phyloP scores from a whole-genome alignment of 2,329 filamentous ascomycete species.

The Aspergillus quadrilineatus region DNA sequence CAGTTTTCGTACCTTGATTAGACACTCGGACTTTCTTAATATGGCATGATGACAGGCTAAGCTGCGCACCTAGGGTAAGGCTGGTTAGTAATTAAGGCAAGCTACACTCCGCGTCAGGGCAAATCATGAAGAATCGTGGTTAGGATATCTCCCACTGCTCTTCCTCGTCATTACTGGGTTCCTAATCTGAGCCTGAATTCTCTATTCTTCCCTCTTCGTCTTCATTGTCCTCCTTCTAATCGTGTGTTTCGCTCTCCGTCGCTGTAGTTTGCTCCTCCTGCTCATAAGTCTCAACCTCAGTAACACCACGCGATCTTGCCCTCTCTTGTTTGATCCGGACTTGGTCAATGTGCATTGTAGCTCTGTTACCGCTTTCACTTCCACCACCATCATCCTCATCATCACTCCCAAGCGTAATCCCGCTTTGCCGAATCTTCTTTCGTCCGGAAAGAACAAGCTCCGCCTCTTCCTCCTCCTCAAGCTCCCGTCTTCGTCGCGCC shows the following conservation, averaged over 20 bases:
- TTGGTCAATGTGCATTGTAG: constrained; percentile 2
- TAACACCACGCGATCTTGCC: constrained; percentile 11
- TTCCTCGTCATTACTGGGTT: neutral
- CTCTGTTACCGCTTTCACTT: neutral
- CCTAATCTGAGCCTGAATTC: neutral
- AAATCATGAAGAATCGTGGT: neutral
- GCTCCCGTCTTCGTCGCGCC: constrained; percentile 26
- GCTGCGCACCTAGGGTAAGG: too few species aligned
- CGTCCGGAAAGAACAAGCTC: constrained; percentile 14
- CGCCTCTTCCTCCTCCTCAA: constrained; percentile 33
- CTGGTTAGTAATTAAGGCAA: too few species aligned
- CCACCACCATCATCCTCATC: constrained; percentile 3
- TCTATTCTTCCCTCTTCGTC: neutral
- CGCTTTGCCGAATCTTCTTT: constrained; percentile 22
- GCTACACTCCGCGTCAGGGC: neutral
- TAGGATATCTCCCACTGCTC: neutral
- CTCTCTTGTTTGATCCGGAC: constrained; percentile 23
- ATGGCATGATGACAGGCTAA: too few species aligned
- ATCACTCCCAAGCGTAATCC: constrained; percentile 34
- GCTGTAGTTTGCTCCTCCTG: neutral
- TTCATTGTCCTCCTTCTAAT: constrained; percentile 1
- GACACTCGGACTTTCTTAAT: too few species aligned
- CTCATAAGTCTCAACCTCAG: neutral
- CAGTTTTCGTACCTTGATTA: neutral
- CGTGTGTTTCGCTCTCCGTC: neutral